Evolutionary conservation across 2,329 filamentous ascomycete species (phyloP), one percentile per base, ranked within the genome.

Genomic region (Trichoderma guizhouense): DNA sequence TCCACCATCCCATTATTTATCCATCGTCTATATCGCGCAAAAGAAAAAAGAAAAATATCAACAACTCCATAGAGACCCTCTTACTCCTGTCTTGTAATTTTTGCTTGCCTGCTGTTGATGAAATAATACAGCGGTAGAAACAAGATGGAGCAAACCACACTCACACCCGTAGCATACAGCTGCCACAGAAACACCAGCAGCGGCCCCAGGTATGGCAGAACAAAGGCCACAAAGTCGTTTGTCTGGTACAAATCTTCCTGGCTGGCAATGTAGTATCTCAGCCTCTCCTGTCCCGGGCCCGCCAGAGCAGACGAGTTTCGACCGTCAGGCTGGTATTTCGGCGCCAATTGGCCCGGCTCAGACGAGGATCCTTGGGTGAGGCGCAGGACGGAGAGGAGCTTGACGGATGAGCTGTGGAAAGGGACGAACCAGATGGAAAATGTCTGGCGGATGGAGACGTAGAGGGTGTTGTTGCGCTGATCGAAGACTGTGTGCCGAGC

Each of bases 161-260:
- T 95, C 5, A 92, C 78, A 4, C 88, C 73, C 0, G 92, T 91
- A 4, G 89, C 89, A 68, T 89, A 84, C 24, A 91, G 82, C 78
- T 94, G 92, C 86, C 88, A 92, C 0, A 76, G 11, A 3, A 86
- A 74, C 80, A 88, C 84, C 1, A 94, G 80, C 28, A 87, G 77
- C 8, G 84, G 81, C 0, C 88, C 89, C 0, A 91, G 81, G 0
- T 88, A 86, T 12, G 91, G 89, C 18, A 87, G 77, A 21, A 95
- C 76, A 78, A 97, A 96, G 76, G 91, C 91, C 73, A 95, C 83
- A 74, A 91, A 91, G 75, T 97, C 91, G 63, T 90, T 91, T 1
- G 89, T 85, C 77, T 95, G 93, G 78, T 97, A 97, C 8, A 95
- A 82, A 78, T 97, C 94, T 75, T 97, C 90, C 79, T 97, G 94